Conservation (phyloP, 2,329 filamentous ascomycete species). For the Stromatinia cepivora region DNA sequence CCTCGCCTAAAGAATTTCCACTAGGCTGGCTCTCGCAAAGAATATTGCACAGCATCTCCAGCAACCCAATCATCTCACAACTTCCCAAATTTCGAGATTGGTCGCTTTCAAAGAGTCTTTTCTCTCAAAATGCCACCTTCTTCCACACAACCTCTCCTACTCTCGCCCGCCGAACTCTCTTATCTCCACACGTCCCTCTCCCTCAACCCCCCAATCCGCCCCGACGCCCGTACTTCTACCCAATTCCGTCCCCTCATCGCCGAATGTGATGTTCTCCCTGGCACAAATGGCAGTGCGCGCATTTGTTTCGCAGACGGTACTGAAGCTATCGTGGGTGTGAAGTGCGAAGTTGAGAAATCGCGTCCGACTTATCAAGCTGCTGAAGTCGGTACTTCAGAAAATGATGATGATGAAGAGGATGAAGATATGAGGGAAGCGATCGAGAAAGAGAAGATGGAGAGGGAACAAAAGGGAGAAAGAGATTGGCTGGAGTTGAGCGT, state of each 20-base stretch:
- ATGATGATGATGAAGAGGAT: slow-evolving; percentile 41
- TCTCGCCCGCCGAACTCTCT: slow-evolving; percentile 93
- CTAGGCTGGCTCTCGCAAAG: slow-evolving; percentile 9
- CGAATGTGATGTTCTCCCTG: slow-evolving; percentile 85
- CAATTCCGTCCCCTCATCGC: slow-evolving; percentile 91
- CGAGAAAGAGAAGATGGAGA: slow-evolving; percentile 37
- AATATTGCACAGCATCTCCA: slow-evolving; percentile 14
- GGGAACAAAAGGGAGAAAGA: slow-evolving; percentile 52
- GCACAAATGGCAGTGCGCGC: slow-evolving; percentile 87
- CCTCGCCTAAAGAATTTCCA: slow-evolving; percentile 26
- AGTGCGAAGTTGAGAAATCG: slow-evolving; percentile 87
- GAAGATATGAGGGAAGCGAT: slow-evolving; percentile 45
- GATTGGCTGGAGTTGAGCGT: slow-evolving; percentile 87
- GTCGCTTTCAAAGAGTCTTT: neutral
- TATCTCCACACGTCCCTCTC: slow-evolving; percentile 89
- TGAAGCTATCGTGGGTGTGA: slow-evolving; percentile 93
- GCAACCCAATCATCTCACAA: slow-evolving; percentile 6
- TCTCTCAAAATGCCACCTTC: slow-evolving; percentile 52
- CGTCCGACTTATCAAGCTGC: slow-evolving; percentile 34
- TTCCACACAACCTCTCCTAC: slow-evolving; percentile 63
- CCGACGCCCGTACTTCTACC: slow-evolving; percentile 77
- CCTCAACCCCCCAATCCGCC: slow-evolving; percentile 79
- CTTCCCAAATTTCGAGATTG: neutral
- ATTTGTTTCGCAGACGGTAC: slow-evolving; percentile 95
- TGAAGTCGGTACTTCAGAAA: slow-evolving; percentile 34